phyloP scores from a whole-genome alignment of 495 filamentous ascomycete species.

The Cudoniella acicularis region DNA sequence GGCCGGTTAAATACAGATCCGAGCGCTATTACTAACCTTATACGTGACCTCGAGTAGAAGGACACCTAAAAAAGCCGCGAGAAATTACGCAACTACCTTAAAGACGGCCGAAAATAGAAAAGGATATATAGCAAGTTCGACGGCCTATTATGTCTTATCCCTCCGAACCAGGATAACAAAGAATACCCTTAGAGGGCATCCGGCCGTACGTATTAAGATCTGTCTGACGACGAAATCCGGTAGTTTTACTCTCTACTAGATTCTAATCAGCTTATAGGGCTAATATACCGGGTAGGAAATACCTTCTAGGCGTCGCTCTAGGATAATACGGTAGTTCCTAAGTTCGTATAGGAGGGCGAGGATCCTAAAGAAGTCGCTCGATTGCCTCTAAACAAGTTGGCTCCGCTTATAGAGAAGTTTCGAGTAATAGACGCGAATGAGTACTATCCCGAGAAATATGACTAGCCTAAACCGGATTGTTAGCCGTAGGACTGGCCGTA shows the following conservation, averaged over 20 bases:
- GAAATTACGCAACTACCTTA: not conserved
- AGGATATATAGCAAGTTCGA: not conserved
- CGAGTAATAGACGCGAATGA: not conserved
- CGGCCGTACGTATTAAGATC: not conserved
- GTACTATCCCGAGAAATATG: not conserved
- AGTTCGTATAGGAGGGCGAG: not conserved
- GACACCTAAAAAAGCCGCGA: not conserved
- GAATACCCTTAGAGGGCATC: not conserved
- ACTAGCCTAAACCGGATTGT: not conserved
- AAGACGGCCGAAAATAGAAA: not conserved
- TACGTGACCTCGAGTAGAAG: not conserved
- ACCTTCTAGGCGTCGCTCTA: not conserved
- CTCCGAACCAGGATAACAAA: not conserved
- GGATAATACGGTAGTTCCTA: not conserved
- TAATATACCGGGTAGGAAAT: not conserved
- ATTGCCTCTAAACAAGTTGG: not conserved
- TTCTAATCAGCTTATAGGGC: not conserved
- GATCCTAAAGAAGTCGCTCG: not conserved
- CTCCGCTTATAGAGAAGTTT: not conserved
- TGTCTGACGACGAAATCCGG: not conserved
- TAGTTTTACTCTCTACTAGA: not conserved
- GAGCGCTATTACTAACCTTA: not conserved
- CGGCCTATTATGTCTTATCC: constrained; percentile 1
- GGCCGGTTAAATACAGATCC: not conserved
- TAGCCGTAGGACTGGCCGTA: not conserved